Percentiles rank a stretch among this genome's conserved stretches.
Evolutionary conservation across 2,329 filamentous ascomycete genomes (phyloP).

Genomic region (Balansia obtecta): DNA sequence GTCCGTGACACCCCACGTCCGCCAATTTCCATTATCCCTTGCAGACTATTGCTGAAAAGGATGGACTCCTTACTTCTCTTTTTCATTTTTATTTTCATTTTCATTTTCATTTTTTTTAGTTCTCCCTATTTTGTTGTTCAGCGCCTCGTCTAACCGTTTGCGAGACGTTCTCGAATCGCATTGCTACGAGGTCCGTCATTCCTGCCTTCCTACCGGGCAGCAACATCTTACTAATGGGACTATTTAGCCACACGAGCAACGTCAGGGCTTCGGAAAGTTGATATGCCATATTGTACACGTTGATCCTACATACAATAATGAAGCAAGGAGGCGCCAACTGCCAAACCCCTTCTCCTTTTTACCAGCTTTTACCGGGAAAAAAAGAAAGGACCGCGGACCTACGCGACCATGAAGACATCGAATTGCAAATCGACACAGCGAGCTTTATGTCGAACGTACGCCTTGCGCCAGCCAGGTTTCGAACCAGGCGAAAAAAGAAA

Average conservation of each 20-base stretch:
- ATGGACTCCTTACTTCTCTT: too few species aligned
- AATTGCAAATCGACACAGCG: not conserved
- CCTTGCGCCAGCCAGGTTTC: not conserved
- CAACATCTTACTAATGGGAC: not conserved
- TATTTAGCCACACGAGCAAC: not conserved
- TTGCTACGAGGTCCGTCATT: too few species aligned
- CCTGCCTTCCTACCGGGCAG: not conserved
- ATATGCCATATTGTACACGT: not conserved
- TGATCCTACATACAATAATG: constrained; percentile 2
- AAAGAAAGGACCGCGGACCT: not conserved
- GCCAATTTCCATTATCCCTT: too few species aligned
- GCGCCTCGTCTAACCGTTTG: not conserved
- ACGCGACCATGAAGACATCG: not conserved
- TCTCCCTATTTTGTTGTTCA: too few species aligned
- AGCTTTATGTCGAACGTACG: constrained; percentile 1
- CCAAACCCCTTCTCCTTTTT: not conserved
- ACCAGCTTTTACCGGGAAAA: too few species aligned
- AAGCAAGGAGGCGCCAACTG: not conserved
- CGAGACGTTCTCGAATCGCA: too few species aligned
- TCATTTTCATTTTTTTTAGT: too few species aligned
- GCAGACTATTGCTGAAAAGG: too few species aligned
- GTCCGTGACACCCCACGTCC: too few species aligned
- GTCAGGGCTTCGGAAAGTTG: not conserved
- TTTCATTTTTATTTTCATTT: too few species aligned
- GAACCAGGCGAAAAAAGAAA: not conserved